Base-by-base conservation (phyloP, 805 yeast species). In the Metschnikowia kofuensis region DNA sequence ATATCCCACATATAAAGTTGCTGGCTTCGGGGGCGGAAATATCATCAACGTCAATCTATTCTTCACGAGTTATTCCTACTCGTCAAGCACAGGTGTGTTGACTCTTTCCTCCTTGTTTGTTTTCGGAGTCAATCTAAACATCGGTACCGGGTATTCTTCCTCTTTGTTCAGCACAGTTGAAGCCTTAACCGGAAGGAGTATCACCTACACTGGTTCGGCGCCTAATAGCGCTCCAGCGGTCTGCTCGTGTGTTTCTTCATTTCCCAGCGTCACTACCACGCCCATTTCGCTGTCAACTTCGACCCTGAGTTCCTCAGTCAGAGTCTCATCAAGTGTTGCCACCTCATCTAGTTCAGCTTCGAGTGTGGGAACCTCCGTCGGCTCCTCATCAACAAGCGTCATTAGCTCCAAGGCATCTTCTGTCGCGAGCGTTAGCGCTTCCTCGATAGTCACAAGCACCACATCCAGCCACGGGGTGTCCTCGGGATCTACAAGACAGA, bases 1-100 rank as follows among this genome's bases (percentile, higher is more conserved):
- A 3, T 28, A 9, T 32, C 48, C 50, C 3, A 44, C 48, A 8
- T 40, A 42, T 21, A 41, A 7, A 6, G 53, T 52, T 6, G 47
- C 47, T 5, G 55, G 55, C 6, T 52, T 52, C 27, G 55, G 55
- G 16, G 37, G 40, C n/a, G 46, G 49, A 10, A 52, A 52, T 28
- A 32, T 11, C n/a, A 52, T 52, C 36, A 36, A 27, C 12, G 13
- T 46, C 45, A 30, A 38, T 31, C 26, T 37, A 11, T n/a, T 35
- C 10, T 52, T 44, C 48, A 14, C 40, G 2, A 38, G 41, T 14
- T 44, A 38, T 42, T 11, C 35, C 3, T 52, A 52, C 48, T 35
- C 42, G n/a, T 9, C 47, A 6, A n/a, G 27, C 2, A 43, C 50
- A 2, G 55, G 55, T 35, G 38, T 49, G 4, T 52, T 52, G 47